Conservation (phyloP, 169 alveolate genomes). For the Neospora caninum region DNA sequence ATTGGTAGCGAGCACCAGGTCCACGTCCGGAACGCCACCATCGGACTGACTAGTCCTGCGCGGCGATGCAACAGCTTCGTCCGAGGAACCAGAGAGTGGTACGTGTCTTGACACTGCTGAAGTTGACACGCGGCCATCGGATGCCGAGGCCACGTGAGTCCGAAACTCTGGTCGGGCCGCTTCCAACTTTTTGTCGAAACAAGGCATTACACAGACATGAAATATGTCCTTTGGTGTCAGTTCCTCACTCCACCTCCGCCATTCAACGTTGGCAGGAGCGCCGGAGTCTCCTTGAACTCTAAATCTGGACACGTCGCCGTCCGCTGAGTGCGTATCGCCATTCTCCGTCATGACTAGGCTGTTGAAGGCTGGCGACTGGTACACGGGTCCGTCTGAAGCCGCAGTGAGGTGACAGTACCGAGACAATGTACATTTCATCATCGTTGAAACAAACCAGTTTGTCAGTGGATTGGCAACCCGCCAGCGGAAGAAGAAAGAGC, state of each 20-base stretch:
- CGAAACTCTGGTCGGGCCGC: constrained; percentile 83
- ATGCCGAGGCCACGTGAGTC: neutral
- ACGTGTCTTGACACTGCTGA: neutral
- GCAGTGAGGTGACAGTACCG: constrained; percentile 33
- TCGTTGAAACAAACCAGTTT: constrained; percentile 40
- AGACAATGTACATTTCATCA: constrained; percentile 12
- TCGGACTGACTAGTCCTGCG: neutral
- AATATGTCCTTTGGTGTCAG: constrained; percentile 70
- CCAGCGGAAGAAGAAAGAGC: neutral
- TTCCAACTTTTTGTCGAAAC: constrained; percentile 93
- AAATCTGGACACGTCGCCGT: too few species aligned
- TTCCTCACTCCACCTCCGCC: neutral
- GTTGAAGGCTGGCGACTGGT: neutral
- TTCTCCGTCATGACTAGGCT: too few species aligned
- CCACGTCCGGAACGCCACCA: constrained; percentile 78
- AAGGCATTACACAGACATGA: constrained; percentile 90
- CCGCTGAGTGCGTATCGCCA: too few species aligned
- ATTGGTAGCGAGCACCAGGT: constrained; percentile 84
- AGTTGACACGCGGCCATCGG: neutral
- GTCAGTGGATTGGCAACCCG: neutral
- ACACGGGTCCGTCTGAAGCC: neutral
- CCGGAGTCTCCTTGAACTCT: too few species aligned
- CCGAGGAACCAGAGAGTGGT: neutral
- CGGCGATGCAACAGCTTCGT: neutral
- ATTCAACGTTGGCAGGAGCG: neutral